phyloP scores from a whole-genome alignment of 768 basidiomycete species.

The Termitomyces sp. region DNA sequence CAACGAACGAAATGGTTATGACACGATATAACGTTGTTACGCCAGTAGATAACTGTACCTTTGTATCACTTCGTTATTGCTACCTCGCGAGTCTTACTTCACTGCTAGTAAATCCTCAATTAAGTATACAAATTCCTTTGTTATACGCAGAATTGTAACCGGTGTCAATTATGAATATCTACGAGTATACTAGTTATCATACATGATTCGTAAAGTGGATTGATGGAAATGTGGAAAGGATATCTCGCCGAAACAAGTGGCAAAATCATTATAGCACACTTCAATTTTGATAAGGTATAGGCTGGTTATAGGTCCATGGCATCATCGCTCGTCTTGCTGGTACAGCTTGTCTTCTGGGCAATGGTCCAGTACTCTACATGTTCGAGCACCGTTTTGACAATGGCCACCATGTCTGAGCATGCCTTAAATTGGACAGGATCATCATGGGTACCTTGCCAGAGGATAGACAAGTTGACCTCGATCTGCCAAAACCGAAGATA shows the following conservation, averaged over 20 bases:
- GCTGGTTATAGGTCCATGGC: slow-evolving; percentile 6
- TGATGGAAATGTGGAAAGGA: neutral
- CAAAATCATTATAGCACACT: neutral
- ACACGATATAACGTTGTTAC: neutral
- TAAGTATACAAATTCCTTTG: neutral
- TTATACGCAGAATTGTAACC: neutral
- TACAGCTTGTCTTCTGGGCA: slow-evolving; percentile 32
- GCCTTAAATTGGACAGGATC: slow-evolving; percentile 41
- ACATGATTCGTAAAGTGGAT: neutral
- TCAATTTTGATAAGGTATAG: neutral
- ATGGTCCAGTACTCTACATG: slow-evolving; percentile 44
- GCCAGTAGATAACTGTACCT: neutral
- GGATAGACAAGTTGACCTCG: slow-evolving; percentile 53
- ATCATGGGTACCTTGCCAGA: slow-evolving; percentile 56
- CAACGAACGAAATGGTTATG: neutral
- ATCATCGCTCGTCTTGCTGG: slow-evolving; percentile 11
- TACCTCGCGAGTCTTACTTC: neutral
- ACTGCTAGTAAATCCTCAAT: too few species aligned
- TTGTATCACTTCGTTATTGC: neutral
- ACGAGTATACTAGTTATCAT: neutral
- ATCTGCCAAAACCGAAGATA: slow-evolving; percentile 25
- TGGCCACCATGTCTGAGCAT: slow-evolving; percentile 36
- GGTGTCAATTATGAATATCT: neutral
- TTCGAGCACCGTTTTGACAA: slow-evolving; percentile 33
- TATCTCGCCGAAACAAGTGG: neutral